Evolutionary conservation across 371 early-diverging fungal genomes (phyloP).

Genomic region (Lichtheimia corymbifera): DNA sequence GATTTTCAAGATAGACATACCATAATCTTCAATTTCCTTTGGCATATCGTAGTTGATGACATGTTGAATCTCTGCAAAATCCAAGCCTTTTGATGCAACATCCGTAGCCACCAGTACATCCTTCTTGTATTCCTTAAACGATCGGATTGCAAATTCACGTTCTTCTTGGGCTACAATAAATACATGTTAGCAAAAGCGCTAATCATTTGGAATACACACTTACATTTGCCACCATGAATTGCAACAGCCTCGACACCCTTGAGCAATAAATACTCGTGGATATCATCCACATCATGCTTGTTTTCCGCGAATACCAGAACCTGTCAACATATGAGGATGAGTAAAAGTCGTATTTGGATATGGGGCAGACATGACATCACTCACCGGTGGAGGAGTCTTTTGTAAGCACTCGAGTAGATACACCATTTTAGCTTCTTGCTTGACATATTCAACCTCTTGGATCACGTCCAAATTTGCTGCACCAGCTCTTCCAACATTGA

Average conservation of each 20-base stretch:
- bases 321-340: constrained; percentile 23
- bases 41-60: constrained; percentile 98
- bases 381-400: constrained; percentile 93
- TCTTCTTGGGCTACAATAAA: constrained; percentile 68
- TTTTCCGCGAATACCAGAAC: constrained; percentile 98
- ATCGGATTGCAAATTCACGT: constrained; percentile 77
- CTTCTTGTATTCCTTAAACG: constrained; percentile 80
- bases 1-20: constrained; percentile 23
- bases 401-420: constrained; percentile 91
- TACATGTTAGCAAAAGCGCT: neutral
- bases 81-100: constrained; percentile 90
- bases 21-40: constrained; percentile 95
- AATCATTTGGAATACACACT: constrained; percentile 13
- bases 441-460: constrained; percentile 97
- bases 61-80: constrained; percentile 91
- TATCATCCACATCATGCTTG: constrained; percentile 99
- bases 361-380: constrained; percentile 3
- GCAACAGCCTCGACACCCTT: constrained; percentile 94
- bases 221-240: constrained; percentile 95
- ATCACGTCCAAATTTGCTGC: constrained; percentile 97
- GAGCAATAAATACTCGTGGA: constrained; percentile 91
- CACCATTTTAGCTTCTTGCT: constrained; percentile 92
- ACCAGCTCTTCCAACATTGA: constrained; percentile 98
- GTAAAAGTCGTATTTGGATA: no score
- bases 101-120: constrained; percentile 94